These are phyloP conservation scores for Fusarium newnesense DNA, from an alignment of 2,329 filamentous ascomycete species.

Conservation along the genomic window DNA sequence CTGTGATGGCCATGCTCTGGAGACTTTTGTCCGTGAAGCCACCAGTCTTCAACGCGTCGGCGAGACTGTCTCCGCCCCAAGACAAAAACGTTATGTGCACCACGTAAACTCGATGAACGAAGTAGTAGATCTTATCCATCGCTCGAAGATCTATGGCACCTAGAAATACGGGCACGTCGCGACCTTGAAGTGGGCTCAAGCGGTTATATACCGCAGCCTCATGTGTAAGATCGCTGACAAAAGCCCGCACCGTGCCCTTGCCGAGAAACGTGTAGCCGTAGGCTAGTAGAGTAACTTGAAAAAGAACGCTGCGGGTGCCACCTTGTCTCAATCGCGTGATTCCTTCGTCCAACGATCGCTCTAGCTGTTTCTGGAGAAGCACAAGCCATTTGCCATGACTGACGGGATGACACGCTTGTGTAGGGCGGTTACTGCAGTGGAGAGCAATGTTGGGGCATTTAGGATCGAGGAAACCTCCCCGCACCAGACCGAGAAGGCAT, in stretches of 20 bases:
- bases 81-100: not conserved
- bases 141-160: accelerated
- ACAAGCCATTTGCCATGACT: not conserved
- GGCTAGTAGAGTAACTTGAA: not conserved
- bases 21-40: accelerated
- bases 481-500: not conserved
- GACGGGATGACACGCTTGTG: accelerated
- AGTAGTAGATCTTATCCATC: not conserved
- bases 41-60: accelerated
- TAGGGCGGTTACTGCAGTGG: not conserved
- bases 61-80: not conserved
- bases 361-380: accelerated
- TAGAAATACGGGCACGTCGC: not conserved
- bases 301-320: accelerated
- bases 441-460: accelerated
- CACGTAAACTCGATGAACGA: not conserved
- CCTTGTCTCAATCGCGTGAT: accelerated
- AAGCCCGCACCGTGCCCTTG: not conserved
- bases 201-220: not conserved
- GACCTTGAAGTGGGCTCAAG: not conserved
- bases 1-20: accelerated
- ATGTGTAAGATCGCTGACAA: not conserved
- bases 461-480: not conserved
- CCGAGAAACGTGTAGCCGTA: not conserved
- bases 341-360: not conserved